Base-by-base conservation (phyloP, 768 basidiomycete genomes). In the Pulveroboletus sp. region DNA sequence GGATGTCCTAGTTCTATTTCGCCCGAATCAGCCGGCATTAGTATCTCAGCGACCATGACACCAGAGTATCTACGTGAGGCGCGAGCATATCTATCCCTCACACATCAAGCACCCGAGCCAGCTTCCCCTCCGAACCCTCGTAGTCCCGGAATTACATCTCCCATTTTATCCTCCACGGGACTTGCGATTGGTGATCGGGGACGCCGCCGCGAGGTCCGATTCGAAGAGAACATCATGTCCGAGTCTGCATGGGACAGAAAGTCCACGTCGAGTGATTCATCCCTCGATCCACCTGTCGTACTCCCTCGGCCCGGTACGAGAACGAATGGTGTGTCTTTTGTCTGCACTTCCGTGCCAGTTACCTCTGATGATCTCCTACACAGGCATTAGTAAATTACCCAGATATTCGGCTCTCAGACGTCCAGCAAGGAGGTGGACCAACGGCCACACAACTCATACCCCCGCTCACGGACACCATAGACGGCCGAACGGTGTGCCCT, bases 31-130 rank as follows among this genome's bases (percentile, higher is more conserved):
- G 67, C 67, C 1, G 65, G 59, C 8, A 65, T 69, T 24, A 59
- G 57, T 36, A 32, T 63, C 21, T 63, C 65, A 23, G 65, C 65
- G 23, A 66, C 52, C 45, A 53, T 64, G 53, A 67, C 67, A 1
- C 67, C 67, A 27, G 66, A 67, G 8, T 68, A 62, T 40, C 53
- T 67, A 45, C 63, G 63, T 1, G 66, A 67, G 33, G 65, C 67
- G 3, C 52, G 65, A n/a, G 66, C 65, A 11, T 69, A 69, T 46
- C 46, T 67, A 16, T 56, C 67, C 9, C 57, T 67, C 24, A 67
- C 67, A 12, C 61, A 63, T 32, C 59, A 52, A 25, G 23, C 39
- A 10, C 55, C 53, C 11, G 55, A 44, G 27, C 47, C 51, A 5
- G 17, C 45, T 5, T 55, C 57, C 16, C 53, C 49, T 42, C 46